These are phyloP conservation scores for Gossypium trilobum DNA, from an alignment of 441 rosid genomes.

Conservation along the genomic window DNA sequence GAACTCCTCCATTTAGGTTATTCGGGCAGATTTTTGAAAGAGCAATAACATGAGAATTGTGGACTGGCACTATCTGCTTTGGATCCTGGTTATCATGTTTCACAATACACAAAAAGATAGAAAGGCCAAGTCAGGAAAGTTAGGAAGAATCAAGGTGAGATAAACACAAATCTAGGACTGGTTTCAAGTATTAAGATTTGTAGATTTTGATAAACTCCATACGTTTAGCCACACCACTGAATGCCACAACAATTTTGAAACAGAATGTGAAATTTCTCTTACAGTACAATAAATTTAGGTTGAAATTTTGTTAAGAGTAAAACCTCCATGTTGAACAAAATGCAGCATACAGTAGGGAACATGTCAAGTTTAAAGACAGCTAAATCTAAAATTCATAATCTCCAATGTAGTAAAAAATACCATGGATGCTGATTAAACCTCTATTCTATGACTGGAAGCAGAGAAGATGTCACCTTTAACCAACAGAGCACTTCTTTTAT, in stretches of 20 bases:
- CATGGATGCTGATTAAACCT: constrained; percentile 1
- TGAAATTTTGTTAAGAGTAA: not conserved
- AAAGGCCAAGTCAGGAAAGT: constrained; percentile 24
- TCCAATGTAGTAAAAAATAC: not conserved
- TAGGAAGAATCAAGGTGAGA: constrained; percentile 15
- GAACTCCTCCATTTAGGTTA: constrained; percentile 61
- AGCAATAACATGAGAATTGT: constrained; percentile 77
- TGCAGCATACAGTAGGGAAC: not conserved
- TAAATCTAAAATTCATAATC: not conserved
- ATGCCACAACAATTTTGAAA: not conserved
- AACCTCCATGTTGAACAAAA: not conserved
- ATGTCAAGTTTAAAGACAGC: not conserved
- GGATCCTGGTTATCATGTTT: constrained; percentile 73
- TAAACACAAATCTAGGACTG: constrained; percentile 11
- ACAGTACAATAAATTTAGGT: not conserved
- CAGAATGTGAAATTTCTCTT: not conserved
- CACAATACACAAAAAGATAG: constrained; percentile 25
- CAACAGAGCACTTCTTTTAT: not conserved
- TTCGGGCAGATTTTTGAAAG: constrained; percentile 78
- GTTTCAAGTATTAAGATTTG: not conserved
- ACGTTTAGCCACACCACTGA: not conserved
- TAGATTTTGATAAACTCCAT: not conserved
- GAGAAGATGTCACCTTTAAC: not conserved
- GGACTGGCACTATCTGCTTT: constrained; percentile 54
- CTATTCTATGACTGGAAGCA: not conserved